Percentiles rank a stretch among this genome's conserved stretches.
These are phyloP conservation scores for Beauveria scarabaeidicola DNA, from an alignment of 2,329 filamentous ascomycete species.

Conservation along the genomic window DNA sequence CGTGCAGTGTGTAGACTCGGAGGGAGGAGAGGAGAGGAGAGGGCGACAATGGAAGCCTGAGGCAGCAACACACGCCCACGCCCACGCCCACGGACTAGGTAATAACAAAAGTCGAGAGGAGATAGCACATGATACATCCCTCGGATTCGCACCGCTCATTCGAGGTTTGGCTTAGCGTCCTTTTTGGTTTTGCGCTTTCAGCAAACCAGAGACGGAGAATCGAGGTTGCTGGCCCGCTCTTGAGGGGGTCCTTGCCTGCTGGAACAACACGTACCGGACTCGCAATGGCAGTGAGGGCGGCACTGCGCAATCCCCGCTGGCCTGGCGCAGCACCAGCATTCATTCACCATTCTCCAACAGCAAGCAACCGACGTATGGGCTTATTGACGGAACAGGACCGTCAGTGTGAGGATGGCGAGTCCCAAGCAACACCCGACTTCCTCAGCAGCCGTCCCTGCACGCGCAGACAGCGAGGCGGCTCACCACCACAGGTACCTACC, in stretches of 20 bases:
- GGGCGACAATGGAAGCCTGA: neutral
- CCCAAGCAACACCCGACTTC: neutral
- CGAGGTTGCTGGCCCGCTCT: neutral
- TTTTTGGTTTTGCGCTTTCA: neutral
- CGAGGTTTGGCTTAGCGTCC: constrained; percentile 8
- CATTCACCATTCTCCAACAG: too few species aligned
- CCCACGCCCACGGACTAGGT: neutral
- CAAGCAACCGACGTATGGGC: too few species aligned
- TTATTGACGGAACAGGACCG: too few species aligned
- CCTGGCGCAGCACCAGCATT: neutral
- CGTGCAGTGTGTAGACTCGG: neutral
- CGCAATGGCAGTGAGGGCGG: neutral
- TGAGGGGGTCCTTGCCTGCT: neutral
- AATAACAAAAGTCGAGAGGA: neutral
- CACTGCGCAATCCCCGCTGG: neutral
- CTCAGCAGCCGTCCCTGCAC: neutral
- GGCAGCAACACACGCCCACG: neutral
- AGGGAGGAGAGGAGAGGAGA: neutral
- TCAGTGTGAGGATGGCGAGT: neutral
- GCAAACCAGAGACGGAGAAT: constrained; percentile 5
- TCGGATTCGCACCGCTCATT: constrained; percentile 8
- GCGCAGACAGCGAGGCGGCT: neutral
- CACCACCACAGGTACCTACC: neutral
- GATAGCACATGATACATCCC: constrained; percentile 6
- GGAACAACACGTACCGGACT: neutral